Evolutionary conservation across 352 stramenopile species (phyloP), one percentile per base, ranked within the genome.

Genomic region (Pythium guiyangense): DNA sequence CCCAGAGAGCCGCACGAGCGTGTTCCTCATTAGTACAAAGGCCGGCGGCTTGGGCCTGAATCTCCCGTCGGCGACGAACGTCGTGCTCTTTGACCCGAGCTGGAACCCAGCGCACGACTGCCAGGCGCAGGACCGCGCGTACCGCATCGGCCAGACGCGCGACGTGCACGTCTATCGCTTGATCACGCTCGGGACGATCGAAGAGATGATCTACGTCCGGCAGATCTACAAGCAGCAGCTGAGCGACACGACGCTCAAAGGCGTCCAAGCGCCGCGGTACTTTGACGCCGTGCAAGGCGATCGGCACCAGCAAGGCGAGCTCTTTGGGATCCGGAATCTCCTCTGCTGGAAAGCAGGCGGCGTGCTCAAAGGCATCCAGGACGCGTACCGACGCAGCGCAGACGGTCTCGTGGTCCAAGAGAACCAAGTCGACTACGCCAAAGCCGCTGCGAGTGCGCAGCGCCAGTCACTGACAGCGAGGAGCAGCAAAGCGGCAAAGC

Each of bases 151-250:
- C 0, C 87, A 95, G 57, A 94, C 80, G 15, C 89, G 88, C 43
- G 76, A 94, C 57, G 87, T 96, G 0, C 70, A 93, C 46, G 80
- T 94, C 22, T 95, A 93, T 59, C 69, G 87, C 12, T 56, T 95
- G 26, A 90, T 96, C 59, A 94, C 82, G 34, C 59, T 91, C 11
- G 81, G 81, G 8, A 94, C 80, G 49, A 92, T 95, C 29, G 87
- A 96, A 60, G 85, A 96, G 57, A 94, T 92, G 79, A 93, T 95
- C 18, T 95, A 94, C 47, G 76, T 87, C 34, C 75, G 82, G 0
- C 85, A 95, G 57, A 90, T 94, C 55, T 94, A 94, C 71, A 92
- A 94, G 62, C 84, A 94, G 45, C 81, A 94, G 55, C 71, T 94
- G 4, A 88, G 79, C 29, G 82, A 94, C 54, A 89, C 79, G 42